Evolutionary conservation across 164 flowering plant genomes (phyloP).

Genomic region (Stephania japonica): DNA sequence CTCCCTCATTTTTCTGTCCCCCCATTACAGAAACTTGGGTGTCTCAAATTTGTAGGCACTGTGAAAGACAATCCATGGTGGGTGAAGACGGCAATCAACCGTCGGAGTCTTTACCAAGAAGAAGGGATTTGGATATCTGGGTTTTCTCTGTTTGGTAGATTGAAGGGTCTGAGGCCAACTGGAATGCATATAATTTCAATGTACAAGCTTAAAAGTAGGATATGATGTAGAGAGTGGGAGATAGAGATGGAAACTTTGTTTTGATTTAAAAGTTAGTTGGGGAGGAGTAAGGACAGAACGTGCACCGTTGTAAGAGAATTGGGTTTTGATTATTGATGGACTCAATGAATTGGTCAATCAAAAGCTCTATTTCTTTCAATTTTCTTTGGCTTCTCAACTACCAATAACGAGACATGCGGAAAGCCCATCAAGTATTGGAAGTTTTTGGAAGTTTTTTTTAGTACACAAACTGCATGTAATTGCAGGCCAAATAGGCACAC

Average conservation of each 20-base stretch:
- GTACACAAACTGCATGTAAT: neutral
- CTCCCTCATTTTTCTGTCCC: conserved; percentile 24
- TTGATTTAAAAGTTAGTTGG: conserved; percentile 17
- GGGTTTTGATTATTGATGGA: neutral
- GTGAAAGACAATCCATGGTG: neutral
- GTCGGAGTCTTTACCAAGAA: neutral
- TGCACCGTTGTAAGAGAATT: conserved; percentile 1
- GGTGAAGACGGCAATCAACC: neutral
- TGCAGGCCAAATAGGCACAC: neutral
- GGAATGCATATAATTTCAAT: neutral
- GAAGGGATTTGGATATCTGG: neutral
- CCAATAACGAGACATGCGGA: neutral
- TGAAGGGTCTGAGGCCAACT: neutral
- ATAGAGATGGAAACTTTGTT: neutral
- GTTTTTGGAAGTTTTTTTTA: neutral
- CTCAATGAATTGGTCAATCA: conserved; percentile 5
- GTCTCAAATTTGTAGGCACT: neutral
- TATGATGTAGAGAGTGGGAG: neutral
- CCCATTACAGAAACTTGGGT: conserved; percentile 18
- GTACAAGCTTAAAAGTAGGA: conserved; percentile 8
- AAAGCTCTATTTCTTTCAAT: neutral
- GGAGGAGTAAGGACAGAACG: conserved; percentile 13
- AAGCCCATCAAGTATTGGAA: neutral
- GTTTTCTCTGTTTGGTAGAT: neutral
- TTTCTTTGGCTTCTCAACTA: neutral